These are phyloP conservation scores for Fibroporia radiculosa DNA, from an alignment of 768 basidiomycete genomes.

Conservation along the genomic window DNA sequence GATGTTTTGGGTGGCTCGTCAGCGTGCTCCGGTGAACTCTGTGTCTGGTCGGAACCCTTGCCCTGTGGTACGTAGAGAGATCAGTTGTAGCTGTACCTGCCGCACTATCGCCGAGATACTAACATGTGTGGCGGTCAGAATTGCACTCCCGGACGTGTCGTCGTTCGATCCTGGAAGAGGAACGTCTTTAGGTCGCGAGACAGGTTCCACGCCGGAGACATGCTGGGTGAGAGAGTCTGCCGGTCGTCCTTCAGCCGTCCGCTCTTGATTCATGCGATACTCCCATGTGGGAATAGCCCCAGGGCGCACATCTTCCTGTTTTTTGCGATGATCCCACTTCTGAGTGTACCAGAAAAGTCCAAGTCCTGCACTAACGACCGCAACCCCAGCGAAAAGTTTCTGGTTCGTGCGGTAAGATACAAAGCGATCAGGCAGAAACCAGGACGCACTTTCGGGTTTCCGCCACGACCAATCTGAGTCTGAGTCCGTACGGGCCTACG, in stretches of 20 bases:
- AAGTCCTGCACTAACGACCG: slow-evolving; percentile 6
- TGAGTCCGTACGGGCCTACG: not conserved
- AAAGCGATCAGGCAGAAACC: not conserved
- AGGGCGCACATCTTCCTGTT: slow-evolving; percentile 2
- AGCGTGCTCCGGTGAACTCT: slow-evolving; percentile 7
- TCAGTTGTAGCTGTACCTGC: too few relatives aligned
- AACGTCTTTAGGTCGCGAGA: not conserved
- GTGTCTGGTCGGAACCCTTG: slow-evolving; percentile 1
- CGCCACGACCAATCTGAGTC: not conserved
- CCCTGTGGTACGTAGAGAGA: not conserved
- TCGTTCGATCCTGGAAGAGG: not conserved
- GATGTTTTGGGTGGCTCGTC: slow-evolving; percentile 5
- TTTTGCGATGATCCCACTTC: slow-evolving; percentile 1
- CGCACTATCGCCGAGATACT: not conserved
- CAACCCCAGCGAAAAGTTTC: slow-evolving; percentile 6
- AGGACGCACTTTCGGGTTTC: not conserved
- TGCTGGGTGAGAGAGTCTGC: slow-evolving; percentile 1
- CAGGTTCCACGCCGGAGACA: slow-evolving; percentile 1
- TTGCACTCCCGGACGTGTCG: not conserved
- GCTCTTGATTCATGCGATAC: slow-evolving; percentile 9
- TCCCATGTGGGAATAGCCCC: slow-evolving; percentile 12
- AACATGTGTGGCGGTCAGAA: slow-evolving; percentile 10
- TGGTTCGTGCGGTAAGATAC: not conserved
- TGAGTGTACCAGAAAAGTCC: slow-evolving; percentile 12
- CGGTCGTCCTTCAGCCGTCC: slow-evolving; percentile 1